A percentile compares a stretch with the other conserved stretches of the same genome.
phyloP scores from a whole-genome alignment of 345 rosid species.

The Cardamine resedifolia region DNA sequence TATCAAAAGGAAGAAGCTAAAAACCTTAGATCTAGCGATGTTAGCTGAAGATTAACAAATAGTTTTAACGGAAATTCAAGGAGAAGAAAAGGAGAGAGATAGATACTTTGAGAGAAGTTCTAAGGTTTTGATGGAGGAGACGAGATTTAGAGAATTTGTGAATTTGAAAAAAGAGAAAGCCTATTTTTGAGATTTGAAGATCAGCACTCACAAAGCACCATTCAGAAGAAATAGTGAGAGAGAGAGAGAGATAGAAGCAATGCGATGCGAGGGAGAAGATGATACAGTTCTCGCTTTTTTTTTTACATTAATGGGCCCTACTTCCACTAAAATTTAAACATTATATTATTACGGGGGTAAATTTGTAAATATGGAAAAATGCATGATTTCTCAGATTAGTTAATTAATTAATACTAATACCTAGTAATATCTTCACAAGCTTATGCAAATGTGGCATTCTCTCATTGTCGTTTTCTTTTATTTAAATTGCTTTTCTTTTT shows the following conservation, averaged over 20 bases:
- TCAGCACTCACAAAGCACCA: not conserved
- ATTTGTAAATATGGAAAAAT: not conserved
- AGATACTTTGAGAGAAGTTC: not conserved
- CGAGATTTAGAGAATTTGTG: not conserved
- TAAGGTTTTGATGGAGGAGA: not conserved
- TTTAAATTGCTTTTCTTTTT: too few species aligned
- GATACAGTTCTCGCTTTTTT: not conserved
- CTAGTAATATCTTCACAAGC: too few species aligned
- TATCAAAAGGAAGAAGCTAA: not conserved
- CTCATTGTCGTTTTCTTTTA: not conserved
- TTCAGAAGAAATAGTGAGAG: not conserved
- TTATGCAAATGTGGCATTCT: not conserved
- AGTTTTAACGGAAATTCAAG: not conserved
- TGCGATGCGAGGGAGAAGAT: not conserved
- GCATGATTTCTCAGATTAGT: not conserved
- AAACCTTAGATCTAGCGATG: conserved; percentile 3
- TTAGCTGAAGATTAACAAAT: not conserved
- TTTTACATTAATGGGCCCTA: not conserved
- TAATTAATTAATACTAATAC: too few species aligned
- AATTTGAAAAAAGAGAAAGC: not conserved
- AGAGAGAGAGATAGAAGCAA: not conserved
- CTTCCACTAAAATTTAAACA: not conserved
- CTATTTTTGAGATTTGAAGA: not conserved
- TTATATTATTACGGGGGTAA: not conserved
- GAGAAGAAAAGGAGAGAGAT: not conserved